These are phyloP conservation scores for Brassica cretica DNA, from an alignment of 345 rosid species.

Conservation along the genomic window DNA sequence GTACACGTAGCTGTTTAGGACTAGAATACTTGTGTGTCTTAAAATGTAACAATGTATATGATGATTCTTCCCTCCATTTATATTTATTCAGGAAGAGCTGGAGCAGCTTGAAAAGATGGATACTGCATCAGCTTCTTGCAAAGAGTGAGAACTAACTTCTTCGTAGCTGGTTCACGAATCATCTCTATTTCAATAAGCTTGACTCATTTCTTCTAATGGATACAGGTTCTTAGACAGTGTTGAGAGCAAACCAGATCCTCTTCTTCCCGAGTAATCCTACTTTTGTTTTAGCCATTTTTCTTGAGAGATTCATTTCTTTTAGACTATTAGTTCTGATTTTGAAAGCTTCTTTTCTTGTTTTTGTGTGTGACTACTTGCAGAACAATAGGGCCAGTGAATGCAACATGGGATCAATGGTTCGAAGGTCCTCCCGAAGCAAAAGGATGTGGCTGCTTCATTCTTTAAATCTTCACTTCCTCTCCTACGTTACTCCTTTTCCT, in stretches of 20 bases:
- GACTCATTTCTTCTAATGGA: constrained; percentile 5
- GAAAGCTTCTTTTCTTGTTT: neutral
- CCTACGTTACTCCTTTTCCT: neutral
- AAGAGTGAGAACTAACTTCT: constrained; percentile 50
- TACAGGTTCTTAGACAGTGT: constrained; percentile 64
- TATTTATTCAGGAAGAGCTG: constrained; percentile 64
- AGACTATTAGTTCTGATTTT: constrained; percentile 12
- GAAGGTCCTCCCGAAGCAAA: constrained; percentile 62
- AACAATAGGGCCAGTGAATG: constrained; percentile 66
- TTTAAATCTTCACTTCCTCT: constrained; percentile 38
- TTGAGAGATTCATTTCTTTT: neutral
- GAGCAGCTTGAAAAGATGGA: constrained; percentile 77
- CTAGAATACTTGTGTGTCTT: neutral
- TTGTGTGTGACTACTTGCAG: constrained; percentile 42
- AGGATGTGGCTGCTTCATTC: constrained; percentile 76
- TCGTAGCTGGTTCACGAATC: neutral
- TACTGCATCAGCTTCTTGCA: constrained; percentile 68
- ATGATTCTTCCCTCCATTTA: neutral
- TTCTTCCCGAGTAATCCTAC: constrained; percentile 60
- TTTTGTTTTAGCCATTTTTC: neutral
- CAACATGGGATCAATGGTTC: constrained; percentile 91
- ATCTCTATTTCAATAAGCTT: neutral
- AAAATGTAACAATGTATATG: neutral
- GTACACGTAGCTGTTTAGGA: constrained; percentile 5
- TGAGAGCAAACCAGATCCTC: constrained; percentile 67